Evolutionary conservation across 2,329 filamentous ascomycete genomes (phyloP).

Genomic region (Cladosporium sp.): DNA sequence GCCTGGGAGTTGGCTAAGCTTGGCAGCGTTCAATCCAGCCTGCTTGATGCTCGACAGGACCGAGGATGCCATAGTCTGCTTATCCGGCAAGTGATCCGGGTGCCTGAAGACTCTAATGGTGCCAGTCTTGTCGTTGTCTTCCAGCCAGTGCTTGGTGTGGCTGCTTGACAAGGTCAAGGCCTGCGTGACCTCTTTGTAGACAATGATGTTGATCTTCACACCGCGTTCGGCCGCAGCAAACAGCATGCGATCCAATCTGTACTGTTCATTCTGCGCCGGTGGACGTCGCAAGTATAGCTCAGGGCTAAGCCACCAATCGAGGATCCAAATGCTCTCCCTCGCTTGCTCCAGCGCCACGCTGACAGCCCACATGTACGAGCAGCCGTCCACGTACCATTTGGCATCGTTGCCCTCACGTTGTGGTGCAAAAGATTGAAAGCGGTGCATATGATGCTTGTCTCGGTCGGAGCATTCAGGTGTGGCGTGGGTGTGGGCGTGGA

Average conservation of each 20-base stretch:
- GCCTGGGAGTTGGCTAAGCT: slow-evolving; percentile 60
- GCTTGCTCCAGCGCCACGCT: slow-evolving; percentile 75
- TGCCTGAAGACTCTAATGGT: slow-evolving; percentile 89
- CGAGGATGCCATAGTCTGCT: slow-evolving; percentile 59
- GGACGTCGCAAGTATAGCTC: slow-evolving; percentile 84
- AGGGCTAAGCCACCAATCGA: slow-evolving; percentile 75
- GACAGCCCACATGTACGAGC: slow-evolving; percentile 81
- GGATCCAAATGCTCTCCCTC: slow-evolving; percentile 73
- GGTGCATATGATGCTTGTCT: slow-evolving; percentile 44
- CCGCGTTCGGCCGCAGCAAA: slow-evolving; percentile 77
- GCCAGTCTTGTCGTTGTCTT: slow-evolving; percentile 64
- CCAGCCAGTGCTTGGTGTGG: slow-evolving; percentile 76
- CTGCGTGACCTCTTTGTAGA: slow-evolving; percentile 74
- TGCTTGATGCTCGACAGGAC: slow-evolving; percentile 54
- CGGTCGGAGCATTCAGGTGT: slow-evolving; percentile 34
- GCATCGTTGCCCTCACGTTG: slow-evolving; percentile 65
- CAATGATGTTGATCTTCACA: slow-evolving; percentile 78
- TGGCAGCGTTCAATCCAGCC: slow-evolving; percentile 51
- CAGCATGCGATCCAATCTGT: slow-evolving; percentile 79
- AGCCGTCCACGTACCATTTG: slow-evolving; percentile 87
- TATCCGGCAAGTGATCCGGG: slow-evolving; percentile 79
- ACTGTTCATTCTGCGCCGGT: slow-evolving; percentile 74
- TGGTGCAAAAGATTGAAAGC: slow-evolving; percentile 65
- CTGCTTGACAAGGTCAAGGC: slow-evolving; percentile 55
- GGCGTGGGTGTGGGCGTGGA: slow-evolving; percentile 46